Evolutionary conservation across 495 filamentous ascomycete genomes (phyloP), one percentile per base, ranked within the genome.

Genomic region (Xylaria flabelliformis): DNA sequence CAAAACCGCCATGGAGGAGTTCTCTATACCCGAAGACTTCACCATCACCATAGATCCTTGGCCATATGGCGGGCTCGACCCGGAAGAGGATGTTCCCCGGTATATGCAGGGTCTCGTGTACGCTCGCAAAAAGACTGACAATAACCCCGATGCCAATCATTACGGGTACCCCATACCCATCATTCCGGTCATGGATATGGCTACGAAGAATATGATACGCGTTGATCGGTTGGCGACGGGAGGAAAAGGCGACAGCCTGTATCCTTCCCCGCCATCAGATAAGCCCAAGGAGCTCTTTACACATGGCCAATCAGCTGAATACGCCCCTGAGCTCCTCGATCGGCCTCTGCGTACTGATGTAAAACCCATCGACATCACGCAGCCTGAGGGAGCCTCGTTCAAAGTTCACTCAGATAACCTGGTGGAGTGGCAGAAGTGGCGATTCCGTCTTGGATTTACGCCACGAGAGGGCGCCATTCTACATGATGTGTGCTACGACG

Each of bases 371-470:
- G 83, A 86, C 58, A 80, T 88, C 53, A 74, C 78, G n/a, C 86
- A 88, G 46, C 86, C 86, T 13, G 85, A 87, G 29, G 86, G 86
- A 3, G 82, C 86, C 8, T 84, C 81, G 13, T 88, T 88, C 76
- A 82, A 79, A 4, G 80, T 87, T 15, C 82, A 80, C n/a, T 69
- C 71, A 2, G 82, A 81, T 19, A 84, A 79, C 64, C 72, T 89
- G 17, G 81, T 92, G 42, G 82, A 86, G 53, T 92, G 90, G 90
- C 88, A 92, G 79, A 92, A 91, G 72, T 92, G 90, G 90, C 83
- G 82, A n/a, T 88, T 92, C 76, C 82, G 88, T 63, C 85, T 94
- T 55, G 91, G 92, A 17, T 95, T 94, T 83, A 93, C 92, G 75
- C 83, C 88, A 70, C 81, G 91, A 4, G 91, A 94, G 75, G 91